These are phyloP conservation scores for Jatropha multifida DNA, from an alignment of 441 rosid genomes.

Conservation along the genomic window DNA sequence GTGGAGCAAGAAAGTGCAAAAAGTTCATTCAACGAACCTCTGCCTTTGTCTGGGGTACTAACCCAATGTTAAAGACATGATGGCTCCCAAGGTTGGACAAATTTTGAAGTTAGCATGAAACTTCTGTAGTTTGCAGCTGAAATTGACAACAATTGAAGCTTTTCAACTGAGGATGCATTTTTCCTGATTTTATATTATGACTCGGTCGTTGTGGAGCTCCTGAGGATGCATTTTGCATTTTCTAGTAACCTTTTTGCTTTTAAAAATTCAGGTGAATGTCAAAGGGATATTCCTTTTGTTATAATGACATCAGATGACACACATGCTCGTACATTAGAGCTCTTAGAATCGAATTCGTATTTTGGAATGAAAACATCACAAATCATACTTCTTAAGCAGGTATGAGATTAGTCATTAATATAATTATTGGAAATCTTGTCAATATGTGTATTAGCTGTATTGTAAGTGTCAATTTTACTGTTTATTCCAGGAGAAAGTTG, in stretches of 20 bases:
- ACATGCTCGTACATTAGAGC: constrained; percentile 63
- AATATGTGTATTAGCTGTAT: constrained; percentile 11
- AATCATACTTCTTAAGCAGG: constrained; percentile 95
- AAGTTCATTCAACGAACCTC: neutral
- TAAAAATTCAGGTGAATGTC: constrained; percentile 44
- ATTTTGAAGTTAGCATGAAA: neutral
- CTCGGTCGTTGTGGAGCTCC: neutral
- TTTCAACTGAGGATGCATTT: neutral
- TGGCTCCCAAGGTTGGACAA: neutral
- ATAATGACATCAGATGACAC: constrained; percentile 99
- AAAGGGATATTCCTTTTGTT: constrained; percentile 73
- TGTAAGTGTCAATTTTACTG: constrained; percentile 9
- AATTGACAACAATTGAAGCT: neutral
- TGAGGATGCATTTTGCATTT: constrained; percentile 2
- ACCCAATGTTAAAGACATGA: neutral
- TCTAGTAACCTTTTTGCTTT: constrained; percentile 12
- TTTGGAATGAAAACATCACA: constrained; percentile 92
- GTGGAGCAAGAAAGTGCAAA: neutral
- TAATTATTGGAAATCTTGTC: constrained; percentile 5
- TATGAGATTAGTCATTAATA: constrained; percentile 27
- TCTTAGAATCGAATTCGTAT: constrained; percentile 73
- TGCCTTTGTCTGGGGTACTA: neutral
- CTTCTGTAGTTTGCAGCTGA: neutral
- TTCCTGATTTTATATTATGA: neutral
- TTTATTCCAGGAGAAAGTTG: constrained; percentile 84